phyloP scores from a whole-genome alignment of 352 stramenopile genomes.

The Globisporangium camurandrum region DNA sequence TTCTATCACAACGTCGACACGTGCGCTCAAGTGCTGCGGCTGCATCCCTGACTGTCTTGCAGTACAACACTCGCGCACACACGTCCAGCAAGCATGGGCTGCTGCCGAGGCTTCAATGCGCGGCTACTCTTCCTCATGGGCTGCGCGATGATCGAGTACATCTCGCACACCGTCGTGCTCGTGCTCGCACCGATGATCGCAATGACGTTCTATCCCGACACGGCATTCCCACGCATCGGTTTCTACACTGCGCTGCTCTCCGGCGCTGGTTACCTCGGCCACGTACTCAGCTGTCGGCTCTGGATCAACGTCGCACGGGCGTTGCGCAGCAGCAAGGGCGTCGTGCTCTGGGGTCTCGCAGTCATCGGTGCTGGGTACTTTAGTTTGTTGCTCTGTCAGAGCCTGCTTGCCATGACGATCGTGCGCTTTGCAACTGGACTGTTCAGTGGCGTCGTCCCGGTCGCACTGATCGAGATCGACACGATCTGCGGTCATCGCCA shows the following conservation, averaged over 20 bases:
- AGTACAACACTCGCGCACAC: not conserved
- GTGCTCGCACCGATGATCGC: conserved; percentile 62
- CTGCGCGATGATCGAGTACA: conserved; percentile 74
- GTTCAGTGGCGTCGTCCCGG: conserved; percentile 63
- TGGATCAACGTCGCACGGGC: conserved; percentile 75
- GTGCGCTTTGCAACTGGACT: conserved; percentile 71
- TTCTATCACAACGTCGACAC: too few species aligned
- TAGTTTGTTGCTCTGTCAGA: conserved; percentile 71
- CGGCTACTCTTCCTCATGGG: conserved; percentile 75
- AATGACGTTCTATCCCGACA: conserved; percentile 71
- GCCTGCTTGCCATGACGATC: conserved; percentile 63
- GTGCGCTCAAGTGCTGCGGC: too few species aligned
- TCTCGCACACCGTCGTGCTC: conserved; percentile 63
- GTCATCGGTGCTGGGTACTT: conserved; percentile 62
- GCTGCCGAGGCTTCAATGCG: conserved; percentile 61
- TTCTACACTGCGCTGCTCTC: conserved; percentile 76
- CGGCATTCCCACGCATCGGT: conserved; percentile 58
- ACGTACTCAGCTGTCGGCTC: conserved; percentile 60
- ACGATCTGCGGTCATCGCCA: conserved; percentile 77
- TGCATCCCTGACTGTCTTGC: too few species aligned
- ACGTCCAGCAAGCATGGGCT: conserved; percentile 18
- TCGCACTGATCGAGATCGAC: conserved; percentile 76
- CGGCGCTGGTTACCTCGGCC: conserved; percentile 56
- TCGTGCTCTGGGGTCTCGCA: conserved; percentile 74
- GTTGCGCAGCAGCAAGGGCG: conserved; percentile 69